Conservation (phyloP, 83 land plant genomes). For the Diphasiastrum complanatum region DNA sequence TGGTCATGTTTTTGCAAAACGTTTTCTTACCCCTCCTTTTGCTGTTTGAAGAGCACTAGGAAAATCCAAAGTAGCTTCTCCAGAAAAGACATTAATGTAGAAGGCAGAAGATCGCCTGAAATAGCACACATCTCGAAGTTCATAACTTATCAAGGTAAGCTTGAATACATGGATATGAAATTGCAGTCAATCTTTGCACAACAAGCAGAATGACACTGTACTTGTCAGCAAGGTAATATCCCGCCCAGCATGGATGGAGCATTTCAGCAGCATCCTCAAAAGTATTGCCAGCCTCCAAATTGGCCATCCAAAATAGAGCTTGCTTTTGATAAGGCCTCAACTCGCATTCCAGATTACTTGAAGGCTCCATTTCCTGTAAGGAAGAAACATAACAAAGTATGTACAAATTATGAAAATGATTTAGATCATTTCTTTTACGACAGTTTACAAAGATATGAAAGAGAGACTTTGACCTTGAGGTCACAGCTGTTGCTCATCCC, state of each 20-base stretch:
- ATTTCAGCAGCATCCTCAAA: constrained; percentile 58
- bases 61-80: constrained; percentile 77
- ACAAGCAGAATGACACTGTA: constrained; percentile 17
- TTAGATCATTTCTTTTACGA: neutral
- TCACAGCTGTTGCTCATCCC: too few species aligned
- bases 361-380: constrained; percentile 79
- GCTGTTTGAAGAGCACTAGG: constrained; percentile 86
- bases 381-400: neutral
- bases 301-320: constrained; percentile 84
- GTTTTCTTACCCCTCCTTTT: constrained; percentile 79
- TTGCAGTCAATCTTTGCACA: neutral
- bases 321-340: constrained; percentile 94
- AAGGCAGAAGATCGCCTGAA: constrained; percentile 57
- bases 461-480: too few species aligned
- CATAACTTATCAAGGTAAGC: neutral
- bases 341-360: constrained; percentile 57
- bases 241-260: constrained; percentile 96
- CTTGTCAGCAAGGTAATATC: constrained; percentile 71
- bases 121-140: neutral
- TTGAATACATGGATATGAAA: neutral
- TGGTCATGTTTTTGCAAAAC: neutral
- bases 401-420: constrained; percentile 6
- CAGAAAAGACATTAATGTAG: constrained; percentile 83
- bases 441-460: neutral
- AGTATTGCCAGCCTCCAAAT: constrained; percentile 55